Base-by-base conservation (phyloP, 2,329 filamentous ascomycete genomes). In the Apiospora arundinis region DNA sequence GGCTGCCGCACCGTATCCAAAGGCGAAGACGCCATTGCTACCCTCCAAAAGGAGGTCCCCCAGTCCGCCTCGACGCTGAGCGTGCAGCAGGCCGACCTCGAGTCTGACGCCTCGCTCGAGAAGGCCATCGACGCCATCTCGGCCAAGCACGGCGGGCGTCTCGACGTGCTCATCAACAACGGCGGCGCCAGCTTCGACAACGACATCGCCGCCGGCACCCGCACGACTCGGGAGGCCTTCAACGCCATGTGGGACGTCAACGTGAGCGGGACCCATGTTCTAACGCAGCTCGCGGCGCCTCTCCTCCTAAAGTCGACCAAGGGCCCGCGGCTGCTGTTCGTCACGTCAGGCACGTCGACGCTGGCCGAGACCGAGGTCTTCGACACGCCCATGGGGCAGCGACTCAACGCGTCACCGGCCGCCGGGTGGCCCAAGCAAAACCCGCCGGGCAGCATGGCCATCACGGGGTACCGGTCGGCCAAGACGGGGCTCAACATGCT, bases 101-200 rank as follows among this genome's bases (percentile, higher is more conserved):
- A 81, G 49, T 82, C 83, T 23, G 89, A 91, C 75, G 78, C 81
- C 0, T 88, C 86, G 0, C 89, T 91, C 72, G 73, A 83, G 2
- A 77, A 77, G 2, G 85, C 86, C 0, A 84, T 83, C 71, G 79
- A 85, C 37, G 70, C 80, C 0, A 80, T 91, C 21, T 66, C 80
- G 23, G 72, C 76, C n/a, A 81, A 80, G 18, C 82, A 82, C 72
- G 86, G 84, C 16, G 81, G 78, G 16, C 49, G 91, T 2, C 88
- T 91, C 68, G 78, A 82, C 1, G 81, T 91, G 0, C 77, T 91
- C 71, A 90, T 90, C 79, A 91, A 91, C 70, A 89, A 86, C 0
- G 88, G 87, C 83, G 84, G 86, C 37, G 83, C 79, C 44, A 76
- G 76, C n/a, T 85, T 85, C 74, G 87, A 89, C 71, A 32, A 28